These are phyloP conservation scores for Zymoseptoria ardabiliae DNA, from an alignment of 2,329 filamentous ascomycete genomes.

Conservation along the genomic window DNA sequence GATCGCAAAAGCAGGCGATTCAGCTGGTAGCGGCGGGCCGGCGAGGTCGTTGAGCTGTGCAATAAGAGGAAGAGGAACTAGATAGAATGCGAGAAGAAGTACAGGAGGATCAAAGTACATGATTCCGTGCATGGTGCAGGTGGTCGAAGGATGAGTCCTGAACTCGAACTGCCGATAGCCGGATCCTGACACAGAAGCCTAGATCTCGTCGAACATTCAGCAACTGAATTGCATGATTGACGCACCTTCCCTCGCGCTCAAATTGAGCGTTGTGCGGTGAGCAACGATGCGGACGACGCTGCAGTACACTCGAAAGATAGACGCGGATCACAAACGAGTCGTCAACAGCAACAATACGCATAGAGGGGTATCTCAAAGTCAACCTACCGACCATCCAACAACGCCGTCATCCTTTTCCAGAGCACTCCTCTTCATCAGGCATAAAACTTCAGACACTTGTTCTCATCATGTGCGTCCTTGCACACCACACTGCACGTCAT, in stretches of 20 bases:
- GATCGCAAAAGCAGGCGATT: no score
- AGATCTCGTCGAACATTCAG: neutral
- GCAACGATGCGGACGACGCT: no score
- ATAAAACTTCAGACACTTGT: conserved; percentile 54
- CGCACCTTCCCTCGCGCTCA: no score
- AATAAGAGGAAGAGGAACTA: no score
- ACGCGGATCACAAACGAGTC: neutral
- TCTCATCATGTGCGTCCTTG: conserved; percentile 63
- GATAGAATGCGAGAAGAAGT: no score
- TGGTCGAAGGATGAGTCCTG: neutral
- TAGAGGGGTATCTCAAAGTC: neutral
- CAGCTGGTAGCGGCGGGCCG: no score
- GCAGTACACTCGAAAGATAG: no score
- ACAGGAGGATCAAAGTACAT: no score
- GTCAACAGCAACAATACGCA: neutral
- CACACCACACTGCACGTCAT: conserved; percentile 72
- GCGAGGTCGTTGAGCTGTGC: no score
- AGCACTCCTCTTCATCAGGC: conserved; percentile 18
- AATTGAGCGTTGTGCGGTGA: no score
- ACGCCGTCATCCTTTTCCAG: neutral
- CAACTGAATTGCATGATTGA: neutral
- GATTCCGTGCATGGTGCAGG: neutral
- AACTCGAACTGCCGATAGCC: neutral
- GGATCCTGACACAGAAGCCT: neutral
- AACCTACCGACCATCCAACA: neutral